Base-by-base conservation (phyloP, 192 early-diverging fungal species). In the Backusella tarrabulga region DNA sequence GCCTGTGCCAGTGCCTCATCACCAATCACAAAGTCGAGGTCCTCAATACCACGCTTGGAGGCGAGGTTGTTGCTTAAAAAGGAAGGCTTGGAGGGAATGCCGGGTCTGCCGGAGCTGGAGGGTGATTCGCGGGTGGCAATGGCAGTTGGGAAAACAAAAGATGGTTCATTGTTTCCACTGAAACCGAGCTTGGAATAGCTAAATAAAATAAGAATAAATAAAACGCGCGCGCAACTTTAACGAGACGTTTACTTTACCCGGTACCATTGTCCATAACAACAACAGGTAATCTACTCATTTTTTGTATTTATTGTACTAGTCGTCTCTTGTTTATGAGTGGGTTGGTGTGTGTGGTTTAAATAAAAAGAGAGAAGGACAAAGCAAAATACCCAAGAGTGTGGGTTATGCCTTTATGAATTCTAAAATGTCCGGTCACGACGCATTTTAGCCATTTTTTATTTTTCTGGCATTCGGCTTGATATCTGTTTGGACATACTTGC, bases 251-350 rank as follows among this genome's bases (percentile, higher is more conserved):
- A 38, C 38, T 12, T 40, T 86, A 97, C 95, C 97, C 97, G 40
- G 97, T 98, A 79, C 97, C 97, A 88, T 98, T 98, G 88, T 98
- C 97, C 81, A 98, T 97, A 81, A 98, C 94, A 50, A 98, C 95
- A 40, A 95, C 89, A 75, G 95, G 91, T 66, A 87, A 84, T 77
- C 79, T 84, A 79, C 80, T 79, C 84, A 86, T 88, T 68, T 74
- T 41, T 71, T 23, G 44, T 21, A 8, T 17, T 15, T 69, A 38
- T 41, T 69, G 40, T 69, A 32, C 2, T 32, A 32, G 32, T 23
- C 21, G 21, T n/a, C 8, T 54, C 38, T 40, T 12, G 38, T 23
- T 23, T 54, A 9, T 56, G 19, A 9, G 19, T 7, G 21, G 0
- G 19, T n/a, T n/a, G 19, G 19, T 44, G 11, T 44, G 14, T 44